These are phyloP conservation scores for Coemansia sp. DNA, from an alignment of 192 early-diverging fungal species.

Conservation along the genomic window DNA sequence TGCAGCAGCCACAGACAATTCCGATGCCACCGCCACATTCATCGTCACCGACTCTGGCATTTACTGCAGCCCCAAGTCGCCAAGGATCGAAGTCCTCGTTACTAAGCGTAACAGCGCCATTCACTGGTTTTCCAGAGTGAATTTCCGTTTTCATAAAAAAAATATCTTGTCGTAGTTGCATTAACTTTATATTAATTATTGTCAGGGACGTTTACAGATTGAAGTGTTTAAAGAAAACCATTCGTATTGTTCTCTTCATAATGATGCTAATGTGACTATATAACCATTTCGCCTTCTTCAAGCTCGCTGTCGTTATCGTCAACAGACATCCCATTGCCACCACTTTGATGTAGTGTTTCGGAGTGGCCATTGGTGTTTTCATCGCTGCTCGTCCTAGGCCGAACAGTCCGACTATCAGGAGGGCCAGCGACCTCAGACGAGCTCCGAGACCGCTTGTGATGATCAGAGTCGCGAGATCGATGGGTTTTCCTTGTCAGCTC, in stretches of 20 bases:
- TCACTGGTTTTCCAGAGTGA: slow-evolving; percentile 21
- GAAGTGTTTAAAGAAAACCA: neutral
- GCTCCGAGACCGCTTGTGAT: slow-evolving; percentile 35
- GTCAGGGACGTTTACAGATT: neutral
- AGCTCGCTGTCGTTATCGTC: slow-evolving; percentile 28
- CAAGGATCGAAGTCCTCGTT: slow-evolving; percentile 31
- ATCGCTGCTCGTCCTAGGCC: neutral
- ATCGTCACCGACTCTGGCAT: slow-evolving; percentile 17
- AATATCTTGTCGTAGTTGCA: neutral
- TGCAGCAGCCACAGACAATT: neutral
- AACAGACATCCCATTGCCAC: neutral
- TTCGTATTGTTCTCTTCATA: neutral
- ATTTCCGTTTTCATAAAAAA: neutral
- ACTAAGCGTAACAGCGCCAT: slow-evolving; percentile 12
- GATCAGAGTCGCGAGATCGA: slow-evolving; percentile 22
- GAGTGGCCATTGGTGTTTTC: neutral
- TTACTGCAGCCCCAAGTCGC: slow-evolving; percentile 20
- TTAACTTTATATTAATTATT: neutral
- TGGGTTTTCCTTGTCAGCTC: neutral
- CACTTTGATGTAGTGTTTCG: neutral
- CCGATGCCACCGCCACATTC: neutral
- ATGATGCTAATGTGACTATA: neutral
- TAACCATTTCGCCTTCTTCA: slow-evolving; percentile 51
- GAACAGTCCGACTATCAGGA: neutral
- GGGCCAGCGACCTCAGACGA: slow-evolving; percentile 10